Evolutionary conservation across 2,329 filamentous ascomycete species (phyloP), one percentile per base, ranked within the genome.

Genomic region (Hypoxylon sp.): DNA sequence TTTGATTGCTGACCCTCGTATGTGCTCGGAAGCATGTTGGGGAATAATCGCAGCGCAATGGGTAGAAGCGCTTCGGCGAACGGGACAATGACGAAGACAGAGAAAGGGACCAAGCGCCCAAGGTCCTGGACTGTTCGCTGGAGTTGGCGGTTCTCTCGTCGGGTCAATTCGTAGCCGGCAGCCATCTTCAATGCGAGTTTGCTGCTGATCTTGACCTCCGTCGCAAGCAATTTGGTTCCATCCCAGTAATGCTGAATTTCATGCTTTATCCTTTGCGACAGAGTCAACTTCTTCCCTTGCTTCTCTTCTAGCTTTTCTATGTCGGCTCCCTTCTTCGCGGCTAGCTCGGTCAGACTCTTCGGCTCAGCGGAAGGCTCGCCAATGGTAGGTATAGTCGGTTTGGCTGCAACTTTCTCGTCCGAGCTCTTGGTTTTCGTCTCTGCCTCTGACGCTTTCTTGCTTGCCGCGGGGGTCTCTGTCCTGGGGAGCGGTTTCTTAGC

Each of bases 171-270:
- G 80, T 99, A 99, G 6, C 95, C 95, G 62, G 92, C 94, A 13
- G 94, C 93, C 95, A 99, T 99, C 83, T 97, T 98, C 77, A 97
- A 79, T 5, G 94, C 95, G 69, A 99, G 82, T 67, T 90, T 90
- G 65, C 91, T 92, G 78, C 94, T 98, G 77, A 99, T 99, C 79
- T 84, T 92, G 75, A 98, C 89, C 80, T 99, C 95, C 1, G 93
- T 91, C 20, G 90, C 94, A 70, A 99, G 83, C 73, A 99, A 84
- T 80, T 99, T 99, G 26, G 93, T 98, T 63, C 95, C 95, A 79
- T 99, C 95, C 94, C 95, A 98, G 81, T 99, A 99, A 78, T 99
- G 95, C 65, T 90, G 88, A 13, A 84, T 85, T 79, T 99, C 95
- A 78, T 96, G 94, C 85, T 97, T 99, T 74, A 99, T 89, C 81